These are phyloP conservation scores for Naematelia encephala DNA, from an alignment of 768 basidiomycete species.

Conservation along the genomic window DNA sequence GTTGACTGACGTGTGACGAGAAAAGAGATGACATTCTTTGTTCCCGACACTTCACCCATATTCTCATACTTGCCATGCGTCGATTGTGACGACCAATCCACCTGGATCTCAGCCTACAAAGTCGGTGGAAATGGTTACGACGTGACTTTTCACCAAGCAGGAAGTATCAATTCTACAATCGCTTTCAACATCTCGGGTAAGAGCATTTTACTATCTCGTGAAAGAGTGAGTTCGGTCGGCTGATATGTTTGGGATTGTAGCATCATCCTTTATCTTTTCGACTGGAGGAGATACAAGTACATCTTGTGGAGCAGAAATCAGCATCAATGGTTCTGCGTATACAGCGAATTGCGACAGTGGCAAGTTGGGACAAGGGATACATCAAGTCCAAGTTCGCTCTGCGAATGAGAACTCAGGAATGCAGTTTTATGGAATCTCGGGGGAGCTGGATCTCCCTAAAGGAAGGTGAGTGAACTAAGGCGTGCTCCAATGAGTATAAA, in stretches of 20 bases:
- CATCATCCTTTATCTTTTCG: constrained; percentile 10
- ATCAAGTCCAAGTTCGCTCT: constrained; percentile 5
- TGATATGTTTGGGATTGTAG: constrained; percentile 7
- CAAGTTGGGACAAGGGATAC: constrained; percentile 3
- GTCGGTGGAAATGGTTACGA: constrained; percentile 30
- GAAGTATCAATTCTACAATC: constrained; percentile 6
- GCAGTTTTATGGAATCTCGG: constrained; percentile 13
- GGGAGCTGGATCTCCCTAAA: background rate
- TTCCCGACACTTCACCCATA: constrained; percentile 39
- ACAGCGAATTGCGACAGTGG: constrained; percentile 1
- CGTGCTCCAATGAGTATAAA: no score
- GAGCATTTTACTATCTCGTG: background rate
- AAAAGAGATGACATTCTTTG: constrained; percentile 20
- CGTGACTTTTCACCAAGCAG: constrained; percentile 32
- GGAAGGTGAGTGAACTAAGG: constrained; percentile 3
- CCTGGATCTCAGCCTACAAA: constrained; percentile 29
- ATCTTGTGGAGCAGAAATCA: background rate
- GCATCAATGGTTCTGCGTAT: constrained; percentile 10
- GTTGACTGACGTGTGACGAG: no score
- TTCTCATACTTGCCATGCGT: constrained; percentile 25
- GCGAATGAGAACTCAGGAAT: background rate
- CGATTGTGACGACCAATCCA: constrained; percentile 7
- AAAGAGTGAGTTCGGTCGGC: background rate
- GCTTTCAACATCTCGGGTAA: constrained; percentile 36
- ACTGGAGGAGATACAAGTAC: background rate